phyloP scores from a whole-genome alignment of 768 basidiomycete species.

The Suillus clintonianus region DNA sequence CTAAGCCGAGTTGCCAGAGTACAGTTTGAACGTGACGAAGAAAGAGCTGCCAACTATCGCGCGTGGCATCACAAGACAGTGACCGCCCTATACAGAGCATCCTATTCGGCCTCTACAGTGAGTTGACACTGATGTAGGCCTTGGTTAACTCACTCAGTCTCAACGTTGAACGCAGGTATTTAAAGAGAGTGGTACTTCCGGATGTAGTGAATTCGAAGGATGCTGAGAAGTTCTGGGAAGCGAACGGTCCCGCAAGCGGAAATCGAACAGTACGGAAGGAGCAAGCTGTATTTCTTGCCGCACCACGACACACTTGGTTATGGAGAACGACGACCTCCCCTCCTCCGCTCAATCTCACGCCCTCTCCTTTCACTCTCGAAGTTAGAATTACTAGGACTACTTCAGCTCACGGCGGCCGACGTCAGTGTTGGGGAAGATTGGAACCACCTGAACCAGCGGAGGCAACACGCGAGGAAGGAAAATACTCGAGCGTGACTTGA shows the following conservation, averaged over 20 bases:
- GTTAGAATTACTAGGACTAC: neutral
- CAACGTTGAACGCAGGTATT: conserved; percentile 50
- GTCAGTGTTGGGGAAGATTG: conserved; percentile 43
- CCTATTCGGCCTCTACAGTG: conserved; percentile 58
- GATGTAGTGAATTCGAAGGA: conserved; percentile 42
- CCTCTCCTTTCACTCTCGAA: conserved; percentile 25
- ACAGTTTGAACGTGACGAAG: neutral
- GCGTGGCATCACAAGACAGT: neutral
- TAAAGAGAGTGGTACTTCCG: conserved; percentile 55
- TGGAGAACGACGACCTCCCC: conserved; percentile 33
- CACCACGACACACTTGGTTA: conserved; percentile 39
- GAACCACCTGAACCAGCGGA: conserved; percentile 57
- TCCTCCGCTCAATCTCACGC: conserved; percentile 1
- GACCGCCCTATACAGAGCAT: conserved; percentile 45
- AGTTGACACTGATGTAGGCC: conserved; percentile 12
- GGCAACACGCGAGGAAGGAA: conserved; percentile 45
- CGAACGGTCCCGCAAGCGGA: conserved; percentile 30
- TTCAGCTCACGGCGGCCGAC: conserved; percentile 22
- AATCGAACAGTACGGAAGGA: conserved; percentile 19
- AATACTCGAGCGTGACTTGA: conserved; percentile 49
- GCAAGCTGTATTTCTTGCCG: conserved; percentile 13
- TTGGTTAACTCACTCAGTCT: neutral
- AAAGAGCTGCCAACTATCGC: neutral
- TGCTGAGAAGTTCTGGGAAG: conserved; percentile 43
- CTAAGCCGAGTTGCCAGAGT: neutral